phyloP scores from a whole-genome alignment of 2,329 filamentous ascomycete genomes.

The Cordyceps farinosa region DNA sequence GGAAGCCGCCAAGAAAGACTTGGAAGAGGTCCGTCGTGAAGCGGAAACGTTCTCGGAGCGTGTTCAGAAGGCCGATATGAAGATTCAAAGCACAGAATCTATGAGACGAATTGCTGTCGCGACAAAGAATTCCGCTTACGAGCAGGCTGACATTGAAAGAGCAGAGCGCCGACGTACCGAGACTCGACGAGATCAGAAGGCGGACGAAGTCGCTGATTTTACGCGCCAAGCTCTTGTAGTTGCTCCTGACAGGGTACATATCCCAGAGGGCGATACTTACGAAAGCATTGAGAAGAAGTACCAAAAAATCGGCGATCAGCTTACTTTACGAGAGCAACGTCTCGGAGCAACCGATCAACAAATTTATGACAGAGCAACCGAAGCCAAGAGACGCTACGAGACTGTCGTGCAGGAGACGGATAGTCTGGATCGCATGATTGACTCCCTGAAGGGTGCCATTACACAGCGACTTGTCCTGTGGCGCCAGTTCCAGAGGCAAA shows the following conservation, averaged over 20 bases:
- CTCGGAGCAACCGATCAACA: constrained; percentile 63
- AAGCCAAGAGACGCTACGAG: constrained; percentile 41
- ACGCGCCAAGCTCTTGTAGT: constrained; percentile 51
- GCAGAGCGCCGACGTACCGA: constrained; percentile 44
- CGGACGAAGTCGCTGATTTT: constrained; percentile 49
- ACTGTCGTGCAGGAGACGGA: constrained; percentile 41
- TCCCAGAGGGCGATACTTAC: constrained; percentile 62
- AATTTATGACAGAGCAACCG: constrained; percentile 50
- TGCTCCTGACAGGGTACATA: constrained; percentile 53
- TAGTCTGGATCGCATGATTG: constrained; percentile 40
- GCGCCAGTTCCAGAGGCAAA: constrained; percentile 75
- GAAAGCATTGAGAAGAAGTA: constrained; percentile 53
- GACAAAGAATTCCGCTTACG: constrained; percentile 60
- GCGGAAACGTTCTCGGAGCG: constrained; percentile 41
- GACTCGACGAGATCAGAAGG: constrained; percentile 45
- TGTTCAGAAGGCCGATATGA: constrained; percentile 54
- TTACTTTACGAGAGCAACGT: constrained; percentile 53
- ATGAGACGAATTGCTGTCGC: constrained; percentile 51
- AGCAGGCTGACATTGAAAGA: constrained; percentile 47
- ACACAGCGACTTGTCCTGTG: constrained; percentile 69
- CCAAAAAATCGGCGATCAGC: constrained; percentile 52
- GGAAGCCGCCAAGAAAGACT: constrained; percentile 37
- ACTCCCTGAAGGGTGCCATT: constrained; percentile 56
- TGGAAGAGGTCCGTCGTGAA: constrained; percentile 34
- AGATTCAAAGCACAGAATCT: constrained; percentile 45